Percentiles rank a stretch among this genome's conserved stretches.
Conservation (phyloP, 352 stramenopile species). For the Phytopythium kandeliae region DNA sequence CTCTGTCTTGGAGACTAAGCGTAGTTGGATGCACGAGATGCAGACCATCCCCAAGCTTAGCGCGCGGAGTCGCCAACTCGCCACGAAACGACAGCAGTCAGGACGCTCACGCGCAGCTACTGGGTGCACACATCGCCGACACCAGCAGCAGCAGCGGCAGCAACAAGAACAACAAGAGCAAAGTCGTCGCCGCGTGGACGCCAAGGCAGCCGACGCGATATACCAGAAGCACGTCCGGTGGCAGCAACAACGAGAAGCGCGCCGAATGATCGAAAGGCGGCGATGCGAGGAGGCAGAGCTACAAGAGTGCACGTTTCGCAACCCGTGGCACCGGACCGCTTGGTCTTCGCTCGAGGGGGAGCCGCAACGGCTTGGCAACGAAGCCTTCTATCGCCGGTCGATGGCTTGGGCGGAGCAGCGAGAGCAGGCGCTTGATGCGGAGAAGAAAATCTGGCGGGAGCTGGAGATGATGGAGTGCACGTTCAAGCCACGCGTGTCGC, state of each 20-base stretch:
- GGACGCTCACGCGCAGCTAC: background rate
- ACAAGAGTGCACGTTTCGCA: conserved; percentile 49
- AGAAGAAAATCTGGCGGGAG: conserved; percentile 31
- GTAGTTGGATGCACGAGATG: background rate
- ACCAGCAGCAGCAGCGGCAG: background rate
- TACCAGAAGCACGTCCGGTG: conserved; percentile 58
- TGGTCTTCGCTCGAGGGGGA: conserved; percentile 20
- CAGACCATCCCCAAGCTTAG: conserved; percentile 47
- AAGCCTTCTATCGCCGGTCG: conserved; percentile 43
- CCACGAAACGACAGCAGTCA: conserved; percentile 13
- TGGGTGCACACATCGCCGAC: background rate
- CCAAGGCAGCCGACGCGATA: conserved; percentile 29
- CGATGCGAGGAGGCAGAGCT: conserved; percentile 26
- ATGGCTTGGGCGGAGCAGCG: conserved; percentile 33
- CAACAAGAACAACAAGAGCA: background rate
- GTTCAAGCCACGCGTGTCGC: conserved; percentile 26
- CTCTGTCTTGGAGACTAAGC: background rate
- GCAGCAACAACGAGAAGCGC: conserved; percentile 41
- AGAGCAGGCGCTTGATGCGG: conserved; percentile 23
- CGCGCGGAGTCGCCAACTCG: conserved; percentile 37
- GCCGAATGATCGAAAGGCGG: conserved; percentile 23
- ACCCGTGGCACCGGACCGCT: conserved; percentile 41
- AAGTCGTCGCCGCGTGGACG: conserved; percentile 12
- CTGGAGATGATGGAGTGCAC: conserved; percentile 49
- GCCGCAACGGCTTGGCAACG: conserved; percentile 8